Percentiles rank a stretch among this genome's conserved stretches.
These are phyloP conservation scores for Pythium dissimile DNA, from an alignment of 352 stramenopile genomes.

Conservation along the genomic window DNA sequence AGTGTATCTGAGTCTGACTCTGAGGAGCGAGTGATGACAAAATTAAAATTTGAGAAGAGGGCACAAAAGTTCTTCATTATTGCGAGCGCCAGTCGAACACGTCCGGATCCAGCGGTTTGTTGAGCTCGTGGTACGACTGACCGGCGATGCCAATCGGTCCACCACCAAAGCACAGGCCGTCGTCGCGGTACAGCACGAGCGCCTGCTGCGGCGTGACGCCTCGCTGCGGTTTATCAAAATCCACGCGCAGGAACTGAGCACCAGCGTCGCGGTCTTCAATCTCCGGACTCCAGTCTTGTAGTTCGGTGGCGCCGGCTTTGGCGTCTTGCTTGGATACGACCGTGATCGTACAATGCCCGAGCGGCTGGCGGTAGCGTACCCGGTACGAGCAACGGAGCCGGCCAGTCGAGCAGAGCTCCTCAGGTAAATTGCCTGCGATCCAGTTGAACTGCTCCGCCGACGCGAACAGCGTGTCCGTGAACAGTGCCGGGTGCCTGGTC, in stretches of 20 bases:
- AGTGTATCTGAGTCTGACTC: conserved; percentile 1
- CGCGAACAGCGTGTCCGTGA: conserved; percentile 83
- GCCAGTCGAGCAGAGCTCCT: conserved; percentile 35
- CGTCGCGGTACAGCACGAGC: conserved; percentile 79
- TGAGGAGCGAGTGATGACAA: not conserved
- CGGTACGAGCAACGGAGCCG: conserved; percentile 69
- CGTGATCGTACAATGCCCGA: conserved; percentile 63
- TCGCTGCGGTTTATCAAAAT: conserved; percentile 81
- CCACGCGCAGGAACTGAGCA: conserved; percentile 51
- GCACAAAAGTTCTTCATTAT: not conserved
- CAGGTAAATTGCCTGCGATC: conserved; percentile 62
- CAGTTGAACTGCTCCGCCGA: conserved; percentile 85
- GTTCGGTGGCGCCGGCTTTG: conserved; percentile 27
- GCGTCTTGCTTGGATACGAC: conserved; percentile 43
- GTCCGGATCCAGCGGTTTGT: conserved; percentile 38
- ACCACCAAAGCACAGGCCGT: conserved; percentile 79
- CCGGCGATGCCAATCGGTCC: conserved; percentile 63
- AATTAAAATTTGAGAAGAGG: not conserved
- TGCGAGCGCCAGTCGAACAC: conserved; percentile 56
- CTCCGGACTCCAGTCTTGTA: conserved; percentile 51
- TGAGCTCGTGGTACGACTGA: conserved; percentile 64
- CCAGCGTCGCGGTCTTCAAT: conserved; percentile 3
- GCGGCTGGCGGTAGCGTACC: conserved; percentile 75
- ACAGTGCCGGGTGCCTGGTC: conserved; percentile 90
- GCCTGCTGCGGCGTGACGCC: conserved; percentile 82